Evolutionary conservation across 2,329 filamentous ascomycete genomes (phyloP).

Genomic region (Biscogniauxia marginata): DNA sequence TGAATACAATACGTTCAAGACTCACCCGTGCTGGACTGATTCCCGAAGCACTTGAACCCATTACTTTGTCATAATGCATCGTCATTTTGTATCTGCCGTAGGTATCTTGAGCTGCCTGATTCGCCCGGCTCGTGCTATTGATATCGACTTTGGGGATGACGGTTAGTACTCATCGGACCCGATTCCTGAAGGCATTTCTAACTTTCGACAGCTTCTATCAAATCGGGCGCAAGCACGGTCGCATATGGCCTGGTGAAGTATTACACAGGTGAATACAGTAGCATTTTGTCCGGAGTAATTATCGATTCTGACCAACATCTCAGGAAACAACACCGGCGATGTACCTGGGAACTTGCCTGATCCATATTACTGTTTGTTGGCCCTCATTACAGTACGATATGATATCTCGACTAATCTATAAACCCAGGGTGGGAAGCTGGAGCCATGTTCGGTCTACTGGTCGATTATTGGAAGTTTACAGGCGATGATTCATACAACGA

Average conservation of each 20-base stretch:
- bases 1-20: background rate
- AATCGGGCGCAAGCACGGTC: slow-evolving; percentile 19
- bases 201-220: slow-evolving; percentile 14
- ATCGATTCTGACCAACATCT: slow-evolving; percentile 1
- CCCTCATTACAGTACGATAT: background rate
- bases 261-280: slow-evolving; percentile 14
- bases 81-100: slow-evolving; percentile 2
- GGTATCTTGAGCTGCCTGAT: slow-evolving; percentile 14
- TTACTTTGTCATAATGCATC: background rate
- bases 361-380: slow-evolving; percentile 61
- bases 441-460: slow-evolving; percentile 56
- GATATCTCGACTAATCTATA: slow-evolving; percentile 7
- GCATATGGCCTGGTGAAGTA: slow-evolving; percentile 21
- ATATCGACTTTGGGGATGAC: slow-evolving; percentile 17
- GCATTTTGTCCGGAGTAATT: background rate
- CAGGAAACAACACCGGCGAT: slow-evolving; percentile 56
- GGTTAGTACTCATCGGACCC: slow-evolving; percentile 8
- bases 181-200: slow-evolving; percentile 1
- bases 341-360: slow-evolving; percentile 54
- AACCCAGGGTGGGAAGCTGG: slow-evolving; percentile 67
- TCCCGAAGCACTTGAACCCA: background rate
- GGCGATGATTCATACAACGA: slow-evolving; percentile 52
- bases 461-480: slow-evolving; percentile 42
- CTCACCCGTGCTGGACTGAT: background rate
- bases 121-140: slow-evolving; percentile 10